Percentiles rank a stretch among this genome's conserved stretches.
Evolutionary conservation across 257 asterid species (phyloP).

Genomic region (Forsythia suspensa): DNA sequence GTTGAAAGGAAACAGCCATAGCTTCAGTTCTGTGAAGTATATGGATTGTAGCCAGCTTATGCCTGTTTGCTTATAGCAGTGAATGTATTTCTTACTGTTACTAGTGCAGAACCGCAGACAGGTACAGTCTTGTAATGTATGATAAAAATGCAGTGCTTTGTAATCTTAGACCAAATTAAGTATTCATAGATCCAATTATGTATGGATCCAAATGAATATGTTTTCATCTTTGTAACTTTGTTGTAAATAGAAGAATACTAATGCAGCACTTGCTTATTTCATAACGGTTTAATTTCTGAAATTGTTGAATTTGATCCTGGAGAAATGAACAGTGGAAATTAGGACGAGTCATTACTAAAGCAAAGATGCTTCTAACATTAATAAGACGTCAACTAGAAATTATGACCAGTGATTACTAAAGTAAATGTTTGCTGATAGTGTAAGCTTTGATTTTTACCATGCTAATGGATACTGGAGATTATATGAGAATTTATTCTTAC

Average conservation of each 20-base stretch:
- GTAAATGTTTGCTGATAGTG: not conserved
- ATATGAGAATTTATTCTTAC: not conserved
- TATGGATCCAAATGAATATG: not conserved
- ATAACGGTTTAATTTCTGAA: not conserved
- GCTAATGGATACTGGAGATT: not conserved
- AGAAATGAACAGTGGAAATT: not conserved
- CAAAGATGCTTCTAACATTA: not conserved
- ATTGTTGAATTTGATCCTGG: not conserved
- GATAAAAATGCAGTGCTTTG: not conserved
- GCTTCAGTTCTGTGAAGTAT: constrained; percentile 15
- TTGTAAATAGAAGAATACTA: not conserved
- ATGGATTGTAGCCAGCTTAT: not conserved
- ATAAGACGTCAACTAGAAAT: not conserved
- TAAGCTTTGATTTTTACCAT: not conserved
- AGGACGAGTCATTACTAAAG: not conserved
- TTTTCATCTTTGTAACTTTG: not conserved
- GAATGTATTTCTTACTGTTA: not conserved
- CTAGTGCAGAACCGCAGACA: not conserved
- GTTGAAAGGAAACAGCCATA: constrained; percentile 65
- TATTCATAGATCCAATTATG: not conserved
- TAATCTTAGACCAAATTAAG: not conserved
- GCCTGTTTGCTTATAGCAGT: not conserved
- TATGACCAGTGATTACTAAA: too few species aligned
- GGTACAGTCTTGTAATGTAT: not conserved
- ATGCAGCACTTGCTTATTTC: not conserved